Evolutionary conservation across 2,329 filamentous ascomycete species (phyloP), one percentile per base, ranked within the genome.

Genomic region (Diaporthe humulicola): DNA sequence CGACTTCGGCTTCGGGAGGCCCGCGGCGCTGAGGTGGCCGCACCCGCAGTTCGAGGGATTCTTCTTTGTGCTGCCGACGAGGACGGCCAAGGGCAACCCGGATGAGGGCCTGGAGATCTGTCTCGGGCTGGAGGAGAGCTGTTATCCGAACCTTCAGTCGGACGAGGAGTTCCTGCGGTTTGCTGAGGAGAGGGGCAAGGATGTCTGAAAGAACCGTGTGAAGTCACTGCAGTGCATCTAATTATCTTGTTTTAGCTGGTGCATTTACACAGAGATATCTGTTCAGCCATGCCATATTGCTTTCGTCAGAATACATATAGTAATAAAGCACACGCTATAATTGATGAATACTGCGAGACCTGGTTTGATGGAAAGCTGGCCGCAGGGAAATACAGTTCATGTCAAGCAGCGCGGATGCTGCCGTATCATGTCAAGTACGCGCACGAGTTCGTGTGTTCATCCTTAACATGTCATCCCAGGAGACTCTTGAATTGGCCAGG

Each of bases 1-100:
- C 70, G 79, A 82, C 70, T 82, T 82, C 70, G 81, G 81, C 3
- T 82, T 82, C 64, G 81, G 81, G 6, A 19, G 73, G 56, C 80
- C 78, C 12, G 58, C 69, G 19, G 73, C 69, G 22, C 57, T 74
- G 19, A 50, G 73, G 38, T 74, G 73, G 73, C 73, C 73, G 12
- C 45, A 67, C 48, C 69, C 69, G 30, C 57, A 61, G 25, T 75
- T 75, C 4, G 73, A 73, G 52, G 70, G 70, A 3, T 75, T 75
- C 70, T 72, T 75, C 52, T 75, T 75, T 45, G 56, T 36, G 17
- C 52, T 66, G 52, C 69, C 70, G 33, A 61, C 58, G n/a, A 33
- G 69, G 60, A 45, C 52, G 38, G 60, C 48, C 42, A 67, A 67
- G 25, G 58, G 60, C 15, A 58, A 58, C 10, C 45, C 45, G 1